phyloP scores from a whole-genome alignment of 2,329 filamentous ascomycete genomes.

The Alternaria alternata region DNA sequence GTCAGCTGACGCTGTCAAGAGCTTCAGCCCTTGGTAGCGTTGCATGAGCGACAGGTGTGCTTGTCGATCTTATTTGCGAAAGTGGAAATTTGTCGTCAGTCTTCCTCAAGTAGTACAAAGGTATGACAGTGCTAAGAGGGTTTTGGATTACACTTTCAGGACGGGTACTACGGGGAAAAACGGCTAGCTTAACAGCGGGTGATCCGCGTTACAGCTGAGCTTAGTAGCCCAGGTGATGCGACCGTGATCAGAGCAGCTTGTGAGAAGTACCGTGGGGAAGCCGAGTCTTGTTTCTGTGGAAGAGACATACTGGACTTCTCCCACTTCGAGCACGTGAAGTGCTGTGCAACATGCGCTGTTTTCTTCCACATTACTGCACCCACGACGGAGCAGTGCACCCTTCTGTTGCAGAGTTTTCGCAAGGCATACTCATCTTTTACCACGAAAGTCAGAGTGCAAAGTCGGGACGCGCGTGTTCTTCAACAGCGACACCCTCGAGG shows the following conservation, averaged over 20 bases:
- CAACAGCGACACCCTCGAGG: not conserved
- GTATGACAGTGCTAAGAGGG: not conserved
- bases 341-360: not conserved
- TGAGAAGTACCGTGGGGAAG: not conserved
- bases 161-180: not conserved
- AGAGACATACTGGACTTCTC: not conserved
- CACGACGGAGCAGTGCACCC: not conserved
- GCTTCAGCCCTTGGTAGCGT: not conserved
- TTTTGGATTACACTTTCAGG: not conserved
- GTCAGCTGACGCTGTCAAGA: not conserved
- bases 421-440: not conserved
- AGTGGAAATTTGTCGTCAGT: not conserved
- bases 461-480: not conserved
- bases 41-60: not conserved
- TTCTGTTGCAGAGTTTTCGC: not conserved
- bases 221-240: not conserved
- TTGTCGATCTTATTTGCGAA: not conserved
- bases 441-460: not conserved
- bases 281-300: not conserved
- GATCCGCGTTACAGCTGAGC: not conserved
- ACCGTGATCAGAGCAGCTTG: not conserved
- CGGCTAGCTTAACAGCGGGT: not conserved
- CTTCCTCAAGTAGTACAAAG: not conserved
- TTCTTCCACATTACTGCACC: not conserved
- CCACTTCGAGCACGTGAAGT: not conserved